Evolutionary conservation across 78 protist species (phyloP), one percentile per base, ranked within the genome.

Genomic region (Isochrysis galbana): DNA sequence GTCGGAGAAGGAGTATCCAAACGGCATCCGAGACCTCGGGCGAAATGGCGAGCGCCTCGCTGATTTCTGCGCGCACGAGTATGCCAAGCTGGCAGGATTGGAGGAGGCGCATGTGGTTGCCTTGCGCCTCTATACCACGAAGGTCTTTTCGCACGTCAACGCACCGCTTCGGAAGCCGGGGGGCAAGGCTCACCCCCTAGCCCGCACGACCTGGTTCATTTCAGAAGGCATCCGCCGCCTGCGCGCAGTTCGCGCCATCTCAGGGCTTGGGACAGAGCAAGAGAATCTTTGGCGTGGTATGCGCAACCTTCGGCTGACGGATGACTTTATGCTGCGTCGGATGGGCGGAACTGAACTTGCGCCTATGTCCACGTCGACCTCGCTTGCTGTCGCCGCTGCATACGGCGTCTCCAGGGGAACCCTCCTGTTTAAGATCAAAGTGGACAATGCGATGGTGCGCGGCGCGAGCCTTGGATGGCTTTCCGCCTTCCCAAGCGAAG

Each of bases 21-120:
- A 87, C 38, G 91, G 91, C 22, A 89, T 69, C 0, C 78, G 78
- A 1, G 91, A 89, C 55, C 25, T n/a, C 44, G 91, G 91, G n/a
- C 91, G 77, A 5, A 11, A n/a, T 5, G 91, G 46, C 39, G 61
- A 41, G 72, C 11, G n/a, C 48, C 46, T 87, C 42, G 29, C 0
- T 26, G 72, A 55, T 46, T 87, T 87, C 32, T 34, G n/a, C 39
- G 44, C n/a, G 55, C 91, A 87, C 80, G 41, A 29, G 2, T 10
- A 34, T 1, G 91, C 91, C 26, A 5, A 55, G 46, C 11, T 7
- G 36, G 91, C 91, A 25, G 4, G 1, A 46, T 46, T 87, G 25
- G 36, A 19, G 47, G 47, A n/a, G 46, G 48, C 25, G 38, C 67
- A 87, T 29, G 77, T 87, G 25, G 72, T 69, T 5, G 91, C 91